These are phyloP conservation scores for Tetraselmis chui DNA, from an alignment of 139 green algal species.

Conservation along the genomic window DNA sequence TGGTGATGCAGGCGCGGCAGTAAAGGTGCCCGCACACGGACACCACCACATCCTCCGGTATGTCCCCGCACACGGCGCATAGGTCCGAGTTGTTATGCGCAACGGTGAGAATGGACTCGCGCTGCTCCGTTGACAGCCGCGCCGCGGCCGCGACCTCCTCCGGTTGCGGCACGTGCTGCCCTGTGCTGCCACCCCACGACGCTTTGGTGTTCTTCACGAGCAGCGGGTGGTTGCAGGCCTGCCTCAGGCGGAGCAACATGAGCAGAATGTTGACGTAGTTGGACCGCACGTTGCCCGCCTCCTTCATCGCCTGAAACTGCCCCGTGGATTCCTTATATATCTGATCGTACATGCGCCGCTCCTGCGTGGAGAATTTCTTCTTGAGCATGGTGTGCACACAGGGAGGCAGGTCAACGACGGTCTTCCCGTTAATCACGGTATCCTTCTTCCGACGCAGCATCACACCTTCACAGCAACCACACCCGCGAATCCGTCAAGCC, in stretches of 20 bases:
- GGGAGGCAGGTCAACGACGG: conserved; percentile 62
- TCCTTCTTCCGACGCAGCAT: conserved; percentile 76
- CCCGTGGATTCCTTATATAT: conserved; percentile 25
- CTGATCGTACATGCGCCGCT: conserved; percentile 52
- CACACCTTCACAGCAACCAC: conserved; percentile 45
- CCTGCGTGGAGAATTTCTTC: conserved; percentile 39
- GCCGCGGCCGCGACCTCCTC: conserved; percentile 45
- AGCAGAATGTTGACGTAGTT: conserved; percentile 81
- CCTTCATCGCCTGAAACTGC: conserved; percentile 7
- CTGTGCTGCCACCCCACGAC: not conserved
- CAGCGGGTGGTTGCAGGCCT: conserved; percentile 86
- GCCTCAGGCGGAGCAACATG: conserved; percentile 74
- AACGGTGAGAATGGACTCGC: conserved; percentile 33
- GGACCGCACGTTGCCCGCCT: conserved; percentile 12
- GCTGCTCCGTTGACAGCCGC: conserved; percentile 31
- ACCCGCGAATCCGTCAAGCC: too few relatives aligned
- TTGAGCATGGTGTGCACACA: conserved; percentile 38
- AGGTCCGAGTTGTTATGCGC: not conserved
- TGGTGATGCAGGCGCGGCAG: conserved; percentile 45
- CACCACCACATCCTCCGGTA: conserved; percentile 64
- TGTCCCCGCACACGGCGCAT: conserved; percentile 64
- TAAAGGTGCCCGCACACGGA: conserved; percentile 68
- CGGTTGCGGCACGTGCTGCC: not conserved
- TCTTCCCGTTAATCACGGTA: conserved; percentile 55
- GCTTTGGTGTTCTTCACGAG: conserved; percentile 37